Evolutionary conservation across 2,329 filamentous ascomycete species (phyloP).

Genomic region (Ilyonectria mors-panacis): DNA sequence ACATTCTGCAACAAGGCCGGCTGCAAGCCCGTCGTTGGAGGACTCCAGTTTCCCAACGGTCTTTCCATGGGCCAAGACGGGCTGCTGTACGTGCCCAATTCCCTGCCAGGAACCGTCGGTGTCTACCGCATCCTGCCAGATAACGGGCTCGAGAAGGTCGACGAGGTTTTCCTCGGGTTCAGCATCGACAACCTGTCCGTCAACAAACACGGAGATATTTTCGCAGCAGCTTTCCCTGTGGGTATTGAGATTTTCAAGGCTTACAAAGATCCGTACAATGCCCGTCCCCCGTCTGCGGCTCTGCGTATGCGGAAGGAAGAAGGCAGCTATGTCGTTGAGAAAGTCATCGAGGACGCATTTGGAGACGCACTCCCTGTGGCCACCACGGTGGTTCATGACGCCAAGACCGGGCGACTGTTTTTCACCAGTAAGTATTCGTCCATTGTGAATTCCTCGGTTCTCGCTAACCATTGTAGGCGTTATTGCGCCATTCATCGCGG

Average conservation of each 20-base stretch:
- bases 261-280: conserved; percentile 33
- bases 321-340: conserved; percentile 35
- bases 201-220: conserved; percentile 42
- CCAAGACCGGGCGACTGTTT: conserved; percentile 41
- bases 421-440: conserved; percentile 38
- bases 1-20: conserved; percentile 45
- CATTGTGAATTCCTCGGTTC: rapidly evolving
- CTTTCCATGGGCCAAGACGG: conserved; percentile 44
- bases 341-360: conserved; percentile 40
- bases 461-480: conserved; percentile 35
- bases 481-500: conserved; percentile 41
- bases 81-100: conserved; percentile 52
- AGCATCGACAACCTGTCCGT: conserved; percentile 42
- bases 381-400: conserved; percentile 45
- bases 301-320: conserved; percentile 28
- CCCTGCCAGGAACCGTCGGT: conserved; percentile 38
- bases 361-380: conserved; percentile 38
- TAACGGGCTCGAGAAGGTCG: conserved; percentile 31
- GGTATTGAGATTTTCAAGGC: conserved; percentile 32
- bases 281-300: conserved; percentile 23
- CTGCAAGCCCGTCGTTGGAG: conserved; percentile 40
- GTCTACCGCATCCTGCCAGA: conserved; percentile 28
- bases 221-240: conserved; percentile 34
- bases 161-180: conserved; percentile 25
- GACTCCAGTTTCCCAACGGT: conserved; percentile 52